A percentile compares a stretch with the other conserved stretches of the same genome.
These are phyloP conservation scores for Malus fusca DNA, from an alignment of 306 rosid species.

Conservation along the genomic window DNA sequence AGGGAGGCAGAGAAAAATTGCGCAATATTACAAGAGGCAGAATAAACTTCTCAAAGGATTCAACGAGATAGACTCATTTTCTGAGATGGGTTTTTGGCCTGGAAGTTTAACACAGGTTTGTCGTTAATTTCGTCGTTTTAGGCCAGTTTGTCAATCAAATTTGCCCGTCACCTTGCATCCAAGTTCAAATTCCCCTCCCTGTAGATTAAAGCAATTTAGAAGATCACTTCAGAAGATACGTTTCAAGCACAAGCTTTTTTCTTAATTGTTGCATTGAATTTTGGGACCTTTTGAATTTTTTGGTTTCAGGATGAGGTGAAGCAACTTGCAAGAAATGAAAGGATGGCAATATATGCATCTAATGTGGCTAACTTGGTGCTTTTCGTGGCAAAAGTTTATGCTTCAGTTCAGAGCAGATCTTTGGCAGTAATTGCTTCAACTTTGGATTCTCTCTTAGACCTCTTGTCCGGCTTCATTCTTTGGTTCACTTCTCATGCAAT, in stretches of 20 bases:
- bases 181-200: too few relatives aligned
- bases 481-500: slow-evolving; percentile 82
- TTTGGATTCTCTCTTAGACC: slow-evolving; percentile 85
- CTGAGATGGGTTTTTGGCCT: slow-evolving; percentile 51
- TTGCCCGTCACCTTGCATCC: too few relatives aligned
- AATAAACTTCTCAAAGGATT: slow-evolving; percentile 63
- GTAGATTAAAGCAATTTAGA: too few relatives aligned
- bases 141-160: too few relatives aligned
- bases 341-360: slow-evolving; percentile 59
- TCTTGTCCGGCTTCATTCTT: slow-evolving; percentile 80
- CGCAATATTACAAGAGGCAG: slow-evolving; percentile 75
- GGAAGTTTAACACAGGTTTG: slow-evolving; percentile 52
- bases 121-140: not conserved
- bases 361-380: slow-evolving; percentile 67
- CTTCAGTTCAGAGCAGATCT: slow-evolving; percentile 72
- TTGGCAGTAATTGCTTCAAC: slow-evolving; percentile 98
- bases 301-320: slow-evolving; percentile 28
- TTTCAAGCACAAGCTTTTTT: not conserved
- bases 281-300: not conserved
- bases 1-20: slow-evolving; percentile 60
- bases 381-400: slow-evolving; percentile 73
- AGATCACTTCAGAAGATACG: too few relatives aligned
- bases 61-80: slow-evolving; percentile 59
- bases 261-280: not conserved
- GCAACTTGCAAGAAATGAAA: slow-evolving; percentile 46